A percentile compares a stretch with the other conserved stretches of the same genome.
These are phyloP conservation scores for Orobanche coerulescens DNA, from an alignment of 257 asterid species.

Conservation along the genomic window DNA sequence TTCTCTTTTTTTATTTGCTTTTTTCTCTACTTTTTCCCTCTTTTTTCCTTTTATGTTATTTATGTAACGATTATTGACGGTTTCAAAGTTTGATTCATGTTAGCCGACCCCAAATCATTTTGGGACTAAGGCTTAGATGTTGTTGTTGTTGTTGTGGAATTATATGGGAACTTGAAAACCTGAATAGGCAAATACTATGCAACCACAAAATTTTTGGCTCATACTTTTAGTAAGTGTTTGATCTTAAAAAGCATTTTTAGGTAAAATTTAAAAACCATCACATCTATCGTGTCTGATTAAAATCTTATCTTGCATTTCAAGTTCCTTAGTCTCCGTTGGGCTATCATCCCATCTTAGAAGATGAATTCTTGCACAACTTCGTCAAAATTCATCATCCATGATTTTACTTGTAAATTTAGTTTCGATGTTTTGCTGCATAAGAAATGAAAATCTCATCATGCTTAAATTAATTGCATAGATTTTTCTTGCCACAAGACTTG, in stretches of 20 bases:
- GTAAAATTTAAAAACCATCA: too few relatives aligned
- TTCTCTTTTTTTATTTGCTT: too few relatives aligned
- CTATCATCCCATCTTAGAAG: neutral
- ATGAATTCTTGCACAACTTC: neutral
- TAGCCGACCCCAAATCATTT: too few relatives aligned
- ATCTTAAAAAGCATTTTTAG: neutral
- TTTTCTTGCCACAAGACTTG: neutral
- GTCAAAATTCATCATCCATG: conserved; percentile 1
- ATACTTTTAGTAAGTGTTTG: neutral
- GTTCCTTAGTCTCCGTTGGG: too few relatives aligned
- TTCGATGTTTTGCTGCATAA: neutral
- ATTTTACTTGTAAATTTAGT: neutral
- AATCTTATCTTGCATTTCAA: too few relatives aligned
- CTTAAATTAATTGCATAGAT: neutral
- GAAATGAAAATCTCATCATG: too few relatives aligned
- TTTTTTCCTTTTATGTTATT: too few relatives aligned
- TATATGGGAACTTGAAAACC: neutral
- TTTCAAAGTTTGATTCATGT: too few relatives aligned
- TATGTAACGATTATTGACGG: too few relatives aligned
- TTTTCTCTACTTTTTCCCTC: too few relatives aligned
- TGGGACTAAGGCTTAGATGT: too few relatives aligned
- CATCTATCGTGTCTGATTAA: too few relatives aligned
- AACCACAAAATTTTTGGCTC: neutral
- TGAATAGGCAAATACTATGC: neutral
- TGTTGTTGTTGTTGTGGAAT: neutral